These are phyloP conservation scores for Russula dissimulans DNA, from an alignment of 768 basidiomycete species.

Conservation along the genomic window DNA sequence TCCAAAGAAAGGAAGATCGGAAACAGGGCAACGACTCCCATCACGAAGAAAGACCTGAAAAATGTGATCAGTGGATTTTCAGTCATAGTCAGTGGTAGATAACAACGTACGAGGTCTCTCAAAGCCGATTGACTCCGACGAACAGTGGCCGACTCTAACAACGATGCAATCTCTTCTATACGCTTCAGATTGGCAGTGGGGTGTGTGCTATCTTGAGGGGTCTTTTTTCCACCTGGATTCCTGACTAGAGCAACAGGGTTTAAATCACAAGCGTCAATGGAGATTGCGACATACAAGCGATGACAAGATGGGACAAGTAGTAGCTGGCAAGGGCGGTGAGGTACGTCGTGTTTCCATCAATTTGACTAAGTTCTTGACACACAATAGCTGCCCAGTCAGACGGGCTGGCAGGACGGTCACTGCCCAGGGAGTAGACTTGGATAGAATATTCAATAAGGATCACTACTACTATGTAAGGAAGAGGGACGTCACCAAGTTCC, in stretches of 20 bases:
- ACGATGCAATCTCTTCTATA: background rate
- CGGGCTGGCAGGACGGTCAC: background rate
- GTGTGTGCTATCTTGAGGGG: background rate
- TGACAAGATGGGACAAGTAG: background rate
- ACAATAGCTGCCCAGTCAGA: background rate
- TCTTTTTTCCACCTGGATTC: background rate
- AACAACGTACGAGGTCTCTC: background rate
- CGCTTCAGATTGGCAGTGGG: background rate
- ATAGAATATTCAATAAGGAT: background rate
- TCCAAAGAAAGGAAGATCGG: background rate
- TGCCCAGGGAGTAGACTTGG: background rate
- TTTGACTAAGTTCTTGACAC: background rate
- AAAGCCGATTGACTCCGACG: background rate
- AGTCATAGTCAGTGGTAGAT: background rate
- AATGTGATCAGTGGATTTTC: background rate
- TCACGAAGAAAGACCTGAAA: background rate
- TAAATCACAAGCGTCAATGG: background rate
- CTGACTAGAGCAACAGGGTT: background rate
- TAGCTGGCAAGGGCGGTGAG: background rate
- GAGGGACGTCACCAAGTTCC: background rate
- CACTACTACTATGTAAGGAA: background rate
- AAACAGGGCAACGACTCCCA: background rate
- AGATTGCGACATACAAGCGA: background rate
- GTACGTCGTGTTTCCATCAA: no score
- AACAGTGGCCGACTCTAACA: background rate